Evolutionary conservation across 1,284 basidiomycete genomes (phyloP).

Genomic region (Mycosarcoma maydis): DNA sequence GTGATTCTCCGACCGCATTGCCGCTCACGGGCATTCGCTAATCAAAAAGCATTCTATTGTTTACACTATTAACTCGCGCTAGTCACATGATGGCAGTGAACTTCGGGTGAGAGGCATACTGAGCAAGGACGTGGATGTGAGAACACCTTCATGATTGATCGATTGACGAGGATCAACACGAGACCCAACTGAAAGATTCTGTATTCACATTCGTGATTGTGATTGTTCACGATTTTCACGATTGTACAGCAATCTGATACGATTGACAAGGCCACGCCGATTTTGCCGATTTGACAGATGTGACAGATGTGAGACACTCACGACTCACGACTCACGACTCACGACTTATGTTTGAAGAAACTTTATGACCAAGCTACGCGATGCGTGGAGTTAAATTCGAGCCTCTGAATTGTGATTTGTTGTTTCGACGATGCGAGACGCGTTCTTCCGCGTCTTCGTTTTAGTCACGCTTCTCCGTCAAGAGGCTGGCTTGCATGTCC

Average conservation of each 20-base stretch:
- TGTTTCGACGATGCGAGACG: slow-evolving; percentile 16
- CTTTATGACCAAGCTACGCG: neutral
- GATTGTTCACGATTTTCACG: no score
- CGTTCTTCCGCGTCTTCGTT: slow-evolving; percentile 14
- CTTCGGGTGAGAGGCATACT: no score
- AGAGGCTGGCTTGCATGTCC: no score
- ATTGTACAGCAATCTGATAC: no score
- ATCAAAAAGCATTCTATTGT: neutral
- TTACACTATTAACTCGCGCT: neutral
- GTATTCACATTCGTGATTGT: no score
- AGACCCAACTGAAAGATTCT: no score
- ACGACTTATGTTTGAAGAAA: slow-evolving; percentile 1
- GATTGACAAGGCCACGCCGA: slow-evolving; percentile 7
- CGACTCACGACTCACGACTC: no score
- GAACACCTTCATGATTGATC: no score
- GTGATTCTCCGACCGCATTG: slow-evolving; percentile 27
- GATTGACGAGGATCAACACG: no score
- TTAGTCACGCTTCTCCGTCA: slow-evolving; percentile 21
- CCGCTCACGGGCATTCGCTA: slow-evolving; percentile 30
- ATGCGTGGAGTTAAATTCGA: no score
- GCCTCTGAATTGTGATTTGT: slow-evolving; percentile 17
- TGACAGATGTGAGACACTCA: no score
- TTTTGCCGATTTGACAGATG: slow-evolving; percentile 22
- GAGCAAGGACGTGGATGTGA: no score
- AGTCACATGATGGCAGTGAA: neutral